A percentile compares a stretch with the other conserved stretches of the same genome.
These are phyloP conservation scores for Cercospora sp. DNA, from an alignment of 2,329 filamentous ascomycete genomes.

Conservation along the genomic window DNA sequence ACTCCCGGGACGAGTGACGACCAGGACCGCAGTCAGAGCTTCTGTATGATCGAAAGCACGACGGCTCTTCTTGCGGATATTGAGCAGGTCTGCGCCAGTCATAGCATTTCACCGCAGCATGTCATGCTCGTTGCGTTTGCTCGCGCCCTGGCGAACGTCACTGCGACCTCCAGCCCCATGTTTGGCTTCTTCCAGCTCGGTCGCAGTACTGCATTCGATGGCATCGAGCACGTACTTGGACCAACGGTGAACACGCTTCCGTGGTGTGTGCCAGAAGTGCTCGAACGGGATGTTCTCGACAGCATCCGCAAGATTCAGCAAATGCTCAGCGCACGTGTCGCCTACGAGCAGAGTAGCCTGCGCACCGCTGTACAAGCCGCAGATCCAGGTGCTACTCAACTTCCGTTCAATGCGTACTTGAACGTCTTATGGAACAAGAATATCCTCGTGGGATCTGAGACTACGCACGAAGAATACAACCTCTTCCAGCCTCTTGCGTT, in stretches of 20 bases:
- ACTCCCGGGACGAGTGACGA: not conserved
- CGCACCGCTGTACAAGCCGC: conserved; percentile 5
- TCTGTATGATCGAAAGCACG: conserved; percentile 11
- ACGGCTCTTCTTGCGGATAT: not conserved
- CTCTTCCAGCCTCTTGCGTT: conserved; percentile 16
- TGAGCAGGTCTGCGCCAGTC: conserved; percentile 1
- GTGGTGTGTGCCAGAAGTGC: not conserved
- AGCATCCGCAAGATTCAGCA: conserved; percentile 8
- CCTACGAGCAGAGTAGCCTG: conserved; percentile 17
- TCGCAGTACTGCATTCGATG: conserved; percentile 16
- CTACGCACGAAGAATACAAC: not conserved
- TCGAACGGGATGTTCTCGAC: not conserved
- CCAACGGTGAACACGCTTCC: conserved; percentile 19
- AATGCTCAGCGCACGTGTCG: conserved; percentile 11
- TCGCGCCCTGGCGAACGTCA: conserved; percentile 9
- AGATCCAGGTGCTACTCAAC: conserved; percentile 1
- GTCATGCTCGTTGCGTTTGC: conserved; percentile 22
- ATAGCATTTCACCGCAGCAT: conserved; percentile 17
- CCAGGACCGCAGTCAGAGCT: conserved; percentile 17
- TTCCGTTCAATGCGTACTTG: conserved; percentile 22
- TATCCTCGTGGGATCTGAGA: not conserved
- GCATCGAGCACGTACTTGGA: conserved; percentile 17
- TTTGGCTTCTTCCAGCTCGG: conserved; percentile 23
- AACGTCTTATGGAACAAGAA: conserved; percentile 22
- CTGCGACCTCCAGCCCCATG: conserved; percentile 12